Percentiles rank a stretch among this genome's conserved stretches.
Evolutionary conservation across 2,329 filamentous ascomycete genomes (phyloP).

Genomic region (Teratosphaeria pseudoeucalypti): DNA sequence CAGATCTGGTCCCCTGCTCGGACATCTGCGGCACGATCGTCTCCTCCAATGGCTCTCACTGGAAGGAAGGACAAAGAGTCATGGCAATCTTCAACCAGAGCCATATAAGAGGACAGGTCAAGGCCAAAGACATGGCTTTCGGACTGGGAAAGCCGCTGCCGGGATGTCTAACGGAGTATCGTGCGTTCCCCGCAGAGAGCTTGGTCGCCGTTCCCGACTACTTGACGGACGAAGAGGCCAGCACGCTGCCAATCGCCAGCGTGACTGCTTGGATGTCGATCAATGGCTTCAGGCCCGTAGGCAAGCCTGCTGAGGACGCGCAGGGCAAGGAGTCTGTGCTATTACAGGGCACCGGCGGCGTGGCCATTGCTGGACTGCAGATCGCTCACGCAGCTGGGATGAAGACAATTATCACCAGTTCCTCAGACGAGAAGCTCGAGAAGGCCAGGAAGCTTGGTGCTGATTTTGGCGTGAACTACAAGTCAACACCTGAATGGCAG

Average conservation of each 20-base stretch:
- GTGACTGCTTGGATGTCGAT: constrained; percentile 59
- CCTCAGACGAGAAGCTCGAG: constrained; percentile 44
- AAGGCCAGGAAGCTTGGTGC: constrained; percentile 48
- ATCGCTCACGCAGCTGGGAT: constrained; percentile 35
- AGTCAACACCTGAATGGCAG: constrained; percentile 49
- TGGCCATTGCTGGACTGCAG: constrained; percentile 30
- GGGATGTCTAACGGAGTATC: constrained; percentile 49
- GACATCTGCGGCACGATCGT: constrained; percentile 59
- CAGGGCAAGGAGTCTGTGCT: constrained; percentile 18
- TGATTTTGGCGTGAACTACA: constrained; percentile 52
- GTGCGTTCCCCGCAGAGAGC: constrained; percentile 47
- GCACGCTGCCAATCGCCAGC: constrained; percentile 50
- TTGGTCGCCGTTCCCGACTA: constrained; percentile 49
- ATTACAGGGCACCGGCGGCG: constrained; percentile 37
- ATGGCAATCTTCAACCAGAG: constrained; percentile 52
- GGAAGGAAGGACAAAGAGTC: constrained; percentile 54
- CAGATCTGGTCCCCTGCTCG: constrained; percentile 52
- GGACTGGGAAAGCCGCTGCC: constrained; percentile 52
- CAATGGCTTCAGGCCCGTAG: constrained; percentile 48
- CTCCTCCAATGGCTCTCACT: constrained; percentile 37
- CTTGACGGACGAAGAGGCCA: constrained; percentile 49
- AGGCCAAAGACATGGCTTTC: constrained; percentile 42
- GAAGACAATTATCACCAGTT: constrained; percentile 49
- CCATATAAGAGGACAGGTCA: constrained; percentile 50
- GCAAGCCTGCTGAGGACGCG: constrained; percentile 35